Conservation (phyloP, 495 filamentous ascomycete species). For the Xylaria flabelliformis region DNA sequence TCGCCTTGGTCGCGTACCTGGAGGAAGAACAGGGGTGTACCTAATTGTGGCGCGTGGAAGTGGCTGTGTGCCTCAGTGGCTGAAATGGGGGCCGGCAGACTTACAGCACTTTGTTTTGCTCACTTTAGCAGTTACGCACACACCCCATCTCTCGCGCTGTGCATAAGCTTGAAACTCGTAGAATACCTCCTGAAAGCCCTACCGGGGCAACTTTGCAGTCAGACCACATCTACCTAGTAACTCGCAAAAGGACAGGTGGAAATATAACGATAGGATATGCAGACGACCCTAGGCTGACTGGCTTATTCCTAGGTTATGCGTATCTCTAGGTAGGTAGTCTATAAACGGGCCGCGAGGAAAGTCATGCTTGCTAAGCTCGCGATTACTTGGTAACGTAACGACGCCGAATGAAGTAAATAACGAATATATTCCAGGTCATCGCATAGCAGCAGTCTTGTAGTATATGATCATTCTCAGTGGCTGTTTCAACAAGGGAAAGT, state of each 20-base stretch:
- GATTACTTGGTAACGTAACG: background rate
- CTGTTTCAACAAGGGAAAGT: background rate
- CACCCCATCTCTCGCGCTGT: background rate
- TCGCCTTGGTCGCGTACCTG: background rate
- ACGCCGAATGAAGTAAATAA: background rate
- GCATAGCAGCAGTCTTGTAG: background rate
- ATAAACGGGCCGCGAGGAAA: background rate
- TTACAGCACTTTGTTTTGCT: too few species aligned
- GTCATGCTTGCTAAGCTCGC: background rate
- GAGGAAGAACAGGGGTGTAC: background rate
- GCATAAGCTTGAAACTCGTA: conserved; percentile 17
- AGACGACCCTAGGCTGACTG: background rate
- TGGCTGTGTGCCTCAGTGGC: too few species aligned
- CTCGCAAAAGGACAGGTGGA: background rate
- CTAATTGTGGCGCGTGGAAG: background rate
- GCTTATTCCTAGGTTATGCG: background rate
- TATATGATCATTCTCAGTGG: background rate
- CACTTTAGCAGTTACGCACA: background rate
- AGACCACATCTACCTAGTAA: conserved; percentile 3
- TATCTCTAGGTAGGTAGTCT: background rate
- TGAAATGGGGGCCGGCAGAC: too few species aligned
- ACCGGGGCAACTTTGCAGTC: background rate
- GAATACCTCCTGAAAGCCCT: conserved; percentile 1
- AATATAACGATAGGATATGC: background rate
- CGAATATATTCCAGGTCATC: background rate